Evolutionary conservation across 345 rosid species (phyloP).

Genomic region (Eucalyptus brandiana): DNA sequence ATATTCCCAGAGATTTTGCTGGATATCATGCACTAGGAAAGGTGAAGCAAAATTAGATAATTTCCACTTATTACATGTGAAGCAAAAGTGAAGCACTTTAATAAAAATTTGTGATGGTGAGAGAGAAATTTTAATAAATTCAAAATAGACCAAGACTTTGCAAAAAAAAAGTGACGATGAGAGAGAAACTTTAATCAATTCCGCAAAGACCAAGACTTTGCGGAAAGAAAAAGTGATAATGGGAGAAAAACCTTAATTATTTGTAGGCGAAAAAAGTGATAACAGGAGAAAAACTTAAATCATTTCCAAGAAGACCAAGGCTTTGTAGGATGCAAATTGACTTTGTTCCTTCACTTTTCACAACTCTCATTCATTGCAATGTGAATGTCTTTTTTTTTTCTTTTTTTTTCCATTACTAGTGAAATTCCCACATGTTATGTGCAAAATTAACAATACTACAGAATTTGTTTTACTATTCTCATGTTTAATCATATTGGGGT

Average conservation of each 20-base stretch:
- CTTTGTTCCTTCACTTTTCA: background rate
- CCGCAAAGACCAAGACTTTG: no score
- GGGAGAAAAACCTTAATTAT: no score
- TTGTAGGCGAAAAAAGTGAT: background rate
- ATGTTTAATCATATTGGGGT: background rate
- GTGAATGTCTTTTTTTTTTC: background rate
- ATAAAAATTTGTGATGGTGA: no score
- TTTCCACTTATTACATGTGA: no score
- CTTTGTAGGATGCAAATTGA: background rate
- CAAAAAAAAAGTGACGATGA: no score
- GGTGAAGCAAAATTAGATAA: no score
- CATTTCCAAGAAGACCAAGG: background rate
- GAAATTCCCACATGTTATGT: background rate
- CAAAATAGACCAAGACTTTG: no score
- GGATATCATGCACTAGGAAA: rapidly evolving
- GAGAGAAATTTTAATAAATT: no score
- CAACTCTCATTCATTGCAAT: background rate
- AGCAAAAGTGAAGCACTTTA: no score
- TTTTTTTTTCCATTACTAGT: background rate
- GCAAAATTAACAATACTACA: no score
- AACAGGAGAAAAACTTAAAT: background rate
- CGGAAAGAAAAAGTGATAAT: background rate
- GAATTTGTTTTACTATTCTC: background rate
- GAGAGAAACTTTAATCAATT: no score
- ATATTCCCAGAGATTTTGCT: background rate